phyloP scores from a whole-genome alignment of 1,284 basidiomycete species.

The Coriolopsis trogii region DNA sequence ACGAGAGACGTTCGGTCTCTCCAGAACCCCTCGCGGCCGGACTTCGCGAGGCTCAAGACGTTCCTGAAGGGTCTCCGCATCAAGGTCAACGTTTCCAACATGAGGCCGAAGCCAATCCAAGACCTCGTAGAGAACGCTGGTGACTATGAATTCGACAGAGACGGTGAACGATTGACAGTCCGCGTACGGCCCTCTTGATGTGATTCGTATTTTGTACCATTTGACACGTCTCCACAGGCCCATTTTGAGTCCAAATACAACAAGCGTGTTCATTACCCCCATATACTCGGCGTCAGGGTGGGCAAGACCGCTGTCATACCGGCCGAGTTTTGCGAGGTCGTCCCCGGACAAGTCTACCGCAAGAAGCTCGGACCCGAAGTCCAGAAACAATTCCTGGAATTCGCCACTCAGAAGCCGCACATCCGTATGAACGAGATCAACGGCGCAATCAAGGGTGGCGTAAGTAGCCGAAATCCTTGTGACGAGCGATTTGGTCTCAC shows the following conservation, averaged over 20 bases:
- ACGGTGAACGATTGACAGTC: constrained; percentile 4
- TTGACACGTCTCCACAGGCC: background rate
- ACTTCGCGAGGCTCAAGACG: background rate
- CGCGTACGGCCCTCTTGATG: background rate
- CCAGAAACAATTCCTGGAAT: constrained; percentile 6
- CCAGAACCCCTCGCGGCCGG: background rate
- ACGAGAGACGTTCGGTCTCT: background rate
- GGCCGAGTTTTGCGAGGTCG: constrained; percentile 45
- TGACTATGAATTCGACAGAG: constrained; percentile 8
- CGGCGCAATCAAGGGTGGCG: background rate
- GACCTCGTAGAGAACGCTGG: constrained; percentile 5
- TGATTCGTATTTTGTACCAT: background rate
- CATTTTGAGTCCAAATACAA: constrained; percentile 12
- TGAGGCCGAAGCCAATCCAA: constrained; percentile 3
- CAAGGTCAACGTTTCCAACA: background rate
- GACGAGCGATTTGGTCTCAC: background rate
- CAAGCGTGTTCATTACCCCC: background rate
- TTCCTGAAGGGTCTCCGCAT: constrained; percentile 13
- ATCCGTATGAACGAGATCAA: constrained; percentile 2
- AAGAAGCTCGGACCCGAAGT: constrained; percentile 43
- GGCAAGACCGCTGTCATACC: constrained; percentile 38
- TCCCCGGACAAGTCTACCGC: constrained; percentile 47
- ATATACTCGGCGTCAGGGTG: constrained; percentile 1
- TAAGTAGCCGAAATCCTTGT: background rate
- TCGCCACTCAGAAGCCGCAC: constrained; percentile 7